These are phyloP conservation scores for Rhodamnia rubescens DNA, from an alignment of 345 rosid species.

Conservation along the genomic window DNA sequence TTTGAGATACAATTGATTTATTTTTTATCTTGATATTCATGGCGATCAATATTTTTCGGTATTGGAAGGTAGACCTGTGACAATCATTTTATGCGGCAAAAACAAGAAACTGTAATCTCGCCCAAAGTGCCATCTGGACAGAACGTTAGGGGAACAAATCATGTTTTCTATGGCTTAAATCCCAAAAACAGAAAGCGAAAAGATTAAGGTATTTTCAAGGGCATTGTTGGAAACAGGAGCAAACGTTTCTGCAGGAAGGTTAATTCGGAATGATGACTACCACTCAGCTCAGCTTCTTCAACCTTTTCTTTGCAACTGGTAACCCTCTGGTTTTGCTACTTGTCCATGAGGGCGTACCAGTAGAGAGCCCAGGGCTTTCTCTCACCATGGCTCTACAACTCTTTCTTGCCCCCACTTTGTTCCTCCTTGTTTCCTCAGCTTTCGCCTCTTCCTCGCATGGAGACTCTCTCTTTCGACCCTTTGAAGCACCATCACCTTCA, in stretches of 20 bases:
- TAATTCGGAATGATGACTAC: neutral
- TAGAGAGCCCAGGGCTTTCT: neutral
- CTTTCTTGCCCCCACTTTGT: conserved; percentile 7
- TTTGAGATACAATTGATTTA: neutral
- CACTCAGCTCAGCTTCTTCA: neutral
- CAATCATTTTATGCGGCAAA: neutral
- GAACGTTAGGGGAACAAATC: neutral
- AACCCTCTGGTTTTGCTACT: neutral
- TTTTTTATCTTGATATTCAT: neutral
- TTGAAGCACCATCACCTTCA: conserved; percentile 31
- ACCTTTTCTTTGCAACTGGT: neutral
- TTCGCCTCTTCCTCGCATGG: conserved; percentile 28
- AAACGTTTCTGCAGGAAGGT: neutral
- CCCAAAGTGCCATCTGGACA: neutral
- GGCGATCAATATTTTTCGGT: neutral
- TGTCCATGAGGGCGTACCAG: neutral
- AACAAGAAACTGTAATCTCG: neutral
- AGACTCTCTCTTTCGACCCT: conserved; percentile 21
- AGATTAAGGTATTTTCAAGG: neutral
- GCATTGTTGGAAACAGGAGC: neutral
- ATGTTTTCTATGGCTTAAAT: neutral
- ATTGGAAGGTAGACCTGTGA: neutral
- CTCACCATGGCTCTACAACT: conserved; percentile 6
- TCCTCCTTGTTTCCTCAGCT: conserved; percentile 16
- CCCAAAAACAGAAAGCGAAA: neutral